Percentiles rank a stretch among this genome's conserved stretches.
Conservation (phyloP, 306 rosid genomes). For the Citrullus amarus region DNA sequence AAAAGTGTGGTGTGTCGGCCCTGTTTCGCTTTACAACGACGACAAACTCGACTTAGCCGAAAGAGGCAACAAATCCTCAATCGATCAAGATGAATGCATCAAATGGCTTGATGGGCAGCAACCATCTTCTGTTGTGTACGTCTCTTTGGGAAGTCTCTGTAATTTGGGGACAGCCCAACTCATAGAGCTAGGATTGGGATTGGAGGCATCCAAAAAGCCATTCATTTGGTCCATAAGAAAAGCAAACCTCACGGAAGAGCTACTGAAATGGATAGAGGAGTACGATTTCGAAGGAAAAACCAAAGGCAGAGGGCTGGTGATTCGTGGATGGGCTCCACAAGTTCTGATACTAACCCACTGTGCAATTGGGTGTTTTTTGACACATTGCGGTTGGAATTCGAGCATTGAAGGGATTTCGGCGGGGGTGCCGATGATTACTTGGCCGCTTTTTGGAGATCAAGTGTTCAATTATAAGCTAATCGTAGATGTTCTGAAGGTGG, state of each 20-base stretch:
- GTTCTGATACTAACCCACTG: constrained; percentile 21
- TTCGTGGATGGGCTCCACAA: constrained; percentile 24
- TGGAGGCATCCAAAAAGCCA: constrained; percentile 22
- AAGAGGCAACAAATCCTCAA: constrained; percentile 34
- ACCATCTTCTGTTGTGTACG: constrained; percentile 33
- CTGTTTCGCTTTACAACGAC: constrained; percentile 23
- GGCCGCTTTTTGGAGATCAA: constrained; percentile 57
- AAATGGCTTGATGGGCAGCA: constrained; percentile 41
- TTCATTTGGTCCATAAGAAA: constrained; percentile 22
- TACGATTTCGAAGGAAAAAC: constrained; percentile 13
- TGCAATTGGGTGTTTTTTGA: constrained; percentile 44
- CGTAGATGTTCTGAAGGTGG: constrained; percentile 24
- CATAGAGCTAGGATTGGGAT: constrained; percentile 22
- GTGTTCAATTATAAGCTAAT: constrained; percentile 38
- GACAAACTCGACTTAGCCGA: constrained; percentile 32
- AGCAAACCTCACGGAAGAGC: background rate
- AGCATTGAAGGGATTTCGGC: constrained; percentile 37
- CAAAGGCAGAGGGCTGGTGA: constrained; percentile 6
- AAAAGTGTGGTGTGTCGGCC: constrained; percentile 46
- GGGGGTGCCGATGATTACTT: constrained; percentile 47
- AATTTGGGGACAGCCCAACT: constrained; percentile 5
- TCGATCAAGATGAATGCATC: constrained; percentile 15
- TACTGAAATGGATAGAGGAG: constrained; percentile 16
- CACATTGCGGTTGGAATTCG: constrained; percentile 75
- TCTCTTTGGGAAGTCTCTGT: constrained; percentile 33